Percentiles rank a stretch among this genome's conserved stretches.
Conservation (phyloP, 495 filamentous ascomycete genomes). For the Bryoglossum gracile region DNA sequence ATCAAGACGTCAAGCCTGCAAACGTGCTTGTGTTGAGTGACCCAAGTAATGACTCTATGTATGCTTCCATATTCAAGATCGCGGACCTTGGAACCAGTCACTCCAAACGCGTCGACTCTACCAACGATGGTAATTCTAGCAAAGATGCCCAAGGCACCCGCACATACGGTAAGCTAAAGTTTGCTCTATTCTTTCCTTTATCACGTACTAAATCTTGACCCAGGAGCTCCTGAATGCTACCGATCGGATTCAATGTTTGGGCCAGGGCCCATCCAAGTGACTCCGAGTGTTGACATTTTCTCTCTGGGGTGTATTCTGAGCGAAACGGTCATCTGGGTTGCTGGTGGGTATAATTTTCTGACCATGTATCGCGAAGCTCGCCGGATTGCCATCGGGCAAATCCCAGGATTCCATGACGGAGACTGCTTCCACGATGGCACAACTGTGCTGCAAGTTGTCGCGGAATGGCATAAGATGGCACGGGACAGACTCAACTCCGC, state of each 20-base stretch:
- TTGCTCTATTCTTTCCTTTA: slow-evolving; percentile 7
- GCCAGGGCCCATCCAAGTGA: neutral
- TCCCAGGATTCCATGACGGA: slow-evolving; percentile 16
- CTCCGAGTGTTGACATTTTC: slow-evolving; percentile 34
- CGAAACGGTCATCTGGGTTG: slow-evolving; percentile 35
- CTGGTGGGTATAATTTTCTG: slow-evolving; percentile 23
- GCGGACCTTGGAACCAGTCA: slow-evolving; percentile 35
- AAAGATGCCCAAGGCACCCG: slow-evolving; percentile 28
- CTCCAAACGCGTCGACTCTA: slow-evolving; percentile 20
- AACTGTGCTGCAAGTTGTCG: slow-evolving; percentile 26
- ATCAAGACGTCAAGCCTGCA: slow-evolving; percentile 35
- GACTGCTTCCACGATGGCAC: slow-evolving; percentile 38
- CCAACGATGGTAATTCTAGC: slow-evolving; percentile 18
- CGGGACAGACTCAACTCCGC: neutral
- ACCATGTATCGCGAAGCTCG: slow-evolving; percentile 30
- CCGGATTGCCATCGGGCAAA: slow-evolving; percentile 17
- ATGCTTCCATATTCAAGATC: slow-evolving; percentile 33
- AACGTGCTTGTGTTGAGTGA: slow-evolving; percentile 35
- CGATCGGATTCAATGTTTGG: slow-evolving; percentile 23
- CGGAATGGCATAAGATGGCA: slow-evolving; percentile 8
- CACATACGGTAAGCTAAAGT: slow-evolving; percentile 26
- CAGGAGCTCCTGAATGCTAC: slow-evolving; percentile 32
- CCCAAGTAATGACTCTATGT: slow-evolving; percentile 28
- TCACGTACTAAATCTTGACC: slow-evolving; percentile 11
- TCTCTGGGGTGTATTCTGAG: slow-evolving; percentile 38